Base-by-base conservation (phyloP, 78 protist genomes). In the Dictyostelium capitatum region DNA sequence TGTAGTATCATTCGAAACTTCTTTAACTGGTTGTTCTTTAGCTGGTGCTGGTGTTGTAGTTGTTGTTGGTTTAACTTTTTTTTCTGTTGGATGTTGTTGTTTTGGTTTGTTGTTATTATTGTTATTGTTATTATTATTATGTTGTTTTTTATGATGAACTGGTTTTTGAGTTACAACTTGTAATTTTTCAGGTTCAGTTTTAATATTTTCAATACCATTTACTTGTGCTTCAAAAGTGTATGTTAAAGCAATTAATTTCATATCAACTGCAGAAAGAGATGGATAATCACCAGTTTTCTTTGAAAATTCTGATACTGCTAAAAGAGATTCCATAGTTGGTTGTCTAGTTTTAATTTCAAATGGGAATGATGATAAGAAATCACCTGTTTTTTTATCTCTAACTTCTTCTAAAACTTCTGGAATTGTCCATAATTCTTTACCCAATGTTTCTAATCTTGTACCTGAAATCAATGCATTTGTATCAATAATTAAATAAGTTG, bases 241-340 rank as follows among this genome's bases (percentile, higher is more conserved):
- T 6, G 97, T 78, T 19, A 97, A 78, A 2, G 98, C 98, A n/a
- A 97, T 46, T 8, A 97, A 93, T 7, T 83, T 85, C 47, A 97
- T 30, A 81, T 97, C 98, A 3, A 69, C 83, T 2, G 32, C 81
- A 3, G 97, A 95, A 23, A 97, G 59, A 1, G 90, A 20, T 25
- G 75, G 65, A 79, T 43, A 85, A 73, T 97, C 98, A 37, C 98
- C 98, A 48, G 97, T 95, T 79, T 77, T 46, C 59, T 28, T 74
- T 46, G 97, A 46, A 47, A 95, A 95, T 9, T 54, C 81, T 2
- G 75, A 47, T 17, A 94, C 96, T 23, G 94, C 95, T 17, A 46
- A 14, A 23, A 82, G 4, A 12, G 93, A 59, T 50, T 85, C 90
- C 11, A 41, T 81, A 6, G 97, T 56, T 37, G 97, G 97, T 48